These are phyloP conservation scores for Scenedesmus sp. DNA, from an alignment of 163 green algal species.

Conservation along the genomic window DNA sequence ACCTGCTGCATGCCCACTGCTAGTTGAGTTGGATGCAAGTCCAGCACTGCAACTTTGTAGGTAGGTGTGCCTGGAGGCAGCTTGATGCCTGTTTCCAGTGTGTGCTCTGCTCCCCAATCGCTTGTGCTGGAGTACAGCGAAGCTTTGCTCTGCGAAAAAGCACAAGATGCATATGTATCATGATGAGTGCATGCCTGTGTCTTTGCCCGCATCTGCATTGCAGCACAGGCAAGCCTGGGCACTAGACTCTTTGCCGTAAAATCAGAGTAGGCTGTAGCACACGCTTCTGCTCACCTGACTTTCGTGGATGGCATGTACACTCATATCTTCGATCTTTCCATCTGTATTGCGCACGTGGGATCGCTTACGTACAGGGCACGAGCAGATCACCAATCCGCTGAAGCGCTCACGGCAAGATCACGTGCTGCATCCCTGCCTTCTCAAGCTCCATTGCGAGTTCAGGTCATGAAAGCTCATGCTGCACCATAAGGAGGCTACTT, in stretches of 20 bases:
- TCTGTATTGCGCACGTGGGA: background rate
- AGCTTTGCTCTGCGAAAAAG: slow-evolving; percentile 6
- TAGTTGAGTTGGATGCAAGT: slow-evolving; percentile 50
- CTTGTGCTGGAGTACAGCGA: slow-evolving; percentile 9
- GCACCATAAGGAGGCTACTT: no score
- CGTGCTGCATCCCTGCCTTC: background rate
- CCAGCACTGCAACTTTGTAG: background rate
- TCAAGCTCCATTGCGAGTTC: no score
- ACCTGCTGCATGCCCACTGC: slow-evolving; percentile 54
- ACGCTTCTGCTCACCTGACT: background rate
- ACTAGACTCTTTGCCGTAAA: background rate
- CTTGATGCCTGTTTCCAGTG: slow-evolving; percentile 46
- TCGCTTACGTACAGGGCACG: background rate
- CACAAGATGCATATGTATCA: background rate
- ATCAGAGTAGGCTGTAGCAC: background rate
- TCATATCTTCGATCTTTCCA: background rate
- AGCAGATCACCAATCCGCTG: background rate
- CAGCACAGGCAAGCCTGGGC: background rate
- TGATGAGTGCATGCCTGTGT: background rate
- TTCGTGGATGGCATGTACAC: slow-evolving; percentile 4
- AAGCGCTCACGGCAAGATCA: background rate
- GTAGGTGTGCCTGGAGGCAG: slow-evolving; percentile 30
- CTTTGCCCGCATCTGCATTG: background rate
- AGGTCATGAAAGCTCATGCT: no score
- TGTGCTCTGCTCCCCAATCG: slow-evolving; percentile 24